A percentile compares a stretch with the other conserved stretches of the same genome.
Conservation (phyloP, 768 basidiomycete species). For the Lactarius psammicola region DNA sequence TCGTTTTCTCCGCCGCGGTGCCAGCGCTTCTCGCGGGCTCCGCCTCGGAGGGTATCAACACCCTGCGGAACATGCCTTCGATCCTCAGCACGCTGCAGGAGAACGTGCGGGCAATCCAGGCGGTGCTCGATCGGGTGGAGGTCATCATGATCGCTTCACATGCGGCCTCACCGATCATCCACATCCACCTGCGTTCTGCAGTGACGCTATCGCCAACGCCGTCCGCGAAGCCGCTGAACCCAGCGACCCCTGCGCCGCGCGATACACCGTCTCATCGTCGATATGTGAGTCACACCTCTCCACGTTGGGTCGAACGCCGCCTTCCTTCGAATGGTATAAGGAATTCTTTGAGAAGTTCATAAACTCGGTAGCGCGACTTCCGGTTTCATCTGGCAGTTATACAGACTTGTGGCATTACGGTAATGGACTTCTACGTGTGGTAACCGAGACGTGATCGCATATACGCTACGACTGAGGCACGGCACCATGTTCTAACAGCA, state of each 20-base stretch:
- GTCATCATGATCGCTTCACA: constrained; percentile 84
- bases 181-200: constrained; percentile 60
- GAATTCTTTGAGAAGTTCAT: neutral
- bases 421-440: neutral
- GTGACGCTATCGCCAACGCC: constrained; percentile 27
- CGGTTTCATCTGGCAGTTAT: neutral
- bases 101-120: constrained; percentile 44
- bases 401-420: too few species aligned
- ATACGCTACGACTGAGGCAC: neutral
- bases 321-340: too few species aligned
- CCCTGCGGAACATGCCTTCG: constrained; percentile 60
- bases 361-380: too few species aligned
- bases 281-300: too few species aligned
- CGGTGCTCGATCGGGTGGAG: constrained; percentile 79
- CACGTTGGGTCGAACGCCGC: too few species aligned
- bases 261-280: constrained; percentile 45
- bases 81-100: too few species aligned
- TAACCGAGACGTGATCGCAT: neutral
- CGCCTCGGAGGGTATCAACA: neutral
- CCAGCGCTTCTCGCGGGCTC: neutral
- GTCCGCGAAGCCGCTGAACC: constrained; percentile 48
- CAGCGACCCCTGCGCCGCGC: constrained; percentile 45
- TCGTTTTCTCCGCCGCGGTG: neutral
- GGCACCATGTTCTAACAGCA: neutral
- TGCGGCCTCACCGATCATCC: constrained; percentile 83